Conservation (phyloP, 495 filamentous ascomycete species). For the Penicillium turbatum region DNA sequence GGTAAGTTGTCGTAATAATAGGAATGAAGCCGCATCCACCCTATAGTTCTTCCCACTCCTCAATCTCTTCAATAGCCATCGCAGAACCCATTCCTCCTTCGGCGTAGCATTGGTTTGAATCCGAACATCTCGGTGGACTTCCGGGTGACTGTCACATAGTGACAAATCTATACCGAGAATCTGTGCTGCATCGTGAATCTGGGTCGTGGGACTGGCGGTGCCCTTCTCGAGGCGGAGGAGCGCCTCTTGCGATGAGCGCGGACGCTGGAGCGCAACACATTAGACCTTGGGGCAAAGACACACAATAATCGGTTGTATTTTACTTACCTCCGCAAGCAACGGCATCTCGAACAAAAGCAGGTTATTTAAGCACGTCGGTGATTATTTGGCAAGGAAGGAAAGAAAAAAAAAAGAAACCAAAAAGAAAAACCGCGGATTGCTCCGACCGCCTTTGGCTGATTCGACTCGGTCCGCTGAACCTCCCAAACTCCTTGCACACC, state of each 20-base stretch:
- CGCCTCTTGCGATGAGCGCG: constrained; percentile 46
- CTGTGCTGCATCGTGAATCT: constrained; percentile 44
- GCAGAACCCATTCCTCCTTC: constrained; percentile 62
- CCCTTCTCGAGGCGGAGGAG: constrained; percentile 50
- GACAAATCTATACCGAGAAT: constrained; percentile 46
- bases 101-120: constrained; percentile 30
- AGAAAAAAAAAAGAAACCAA: constrained; percentile 22
- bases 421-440: constrained; percentile 30
- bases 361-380: constrained; percentile 9
- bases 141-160: constrained; percentile 33
- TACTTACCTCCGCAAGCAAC: constrained; percentile 40
- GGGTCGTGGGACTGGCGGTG: constrained; percentile 35
- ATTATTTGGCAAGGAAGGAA: constrained; percentile 12
- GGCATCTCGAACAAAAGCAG: constrained; percentile 35
- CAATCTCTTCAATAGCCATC: constrained; percentile 64
- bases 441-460: constrained; percentile 43
- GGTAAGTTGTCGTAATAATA: constrained; percentile 46
- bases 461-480: constrained; percentile 26
- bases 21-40: constrained; percentile 44
- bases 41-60: constrained; percentile 42
- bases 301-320: not conserved
- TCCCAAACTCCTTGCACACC: constrained; percentile 32
- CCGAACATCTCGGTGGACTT: constrained; percentile 29
- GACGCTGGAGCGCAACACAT: constrained; percentile 27
- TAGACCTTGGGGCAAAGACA: constrained; percentile 8